Conservation (phyloP, 2,329 filamentous ascomycete genomes). For the Nemania bipapillata region DNA sequence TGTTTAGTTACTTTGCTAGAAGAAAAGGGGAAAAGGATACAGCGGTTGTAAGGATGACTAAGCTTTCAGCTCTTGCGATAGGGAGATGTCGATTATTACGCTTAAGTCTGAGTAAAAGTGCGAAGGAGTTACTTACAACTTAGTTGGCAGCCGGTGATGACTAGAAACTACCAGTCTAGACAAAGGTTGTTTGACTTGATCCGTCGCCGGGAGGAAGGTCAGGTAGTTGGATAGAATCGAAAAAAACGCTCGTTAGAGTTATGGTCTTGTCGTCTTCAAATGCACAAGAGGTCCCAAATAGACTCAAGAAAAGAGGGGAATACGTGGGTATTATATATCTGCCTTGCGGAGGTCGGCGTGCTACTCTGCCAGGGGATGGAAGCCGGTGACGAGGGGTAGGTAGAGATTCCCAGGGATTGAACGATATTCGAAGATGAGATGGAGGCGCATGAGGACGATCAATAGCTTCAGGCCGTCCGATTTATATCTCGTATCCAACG, state of each 20-base stretch:
- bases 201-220: not conserved
- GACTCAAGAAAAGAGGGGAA: not conserved
- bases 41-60: not conserved
- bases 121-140: slow-evolving; percentile 5
- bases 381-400: slow-evolving; percentile 2
- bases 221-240: slow-evolving; percentile 1
- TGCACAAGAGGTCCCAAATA: not conserved
- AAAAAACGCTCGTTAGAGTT: not conserved
- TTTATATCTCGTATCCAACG: slow-evolving; percentile 43
- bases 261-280: not conserved
- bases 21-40: not conserved
- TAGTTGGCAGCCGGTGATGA: not conserved
- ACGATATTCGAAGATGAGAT: slow-evolving; percentile 6
- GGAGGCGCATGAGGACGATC: slow-evolving; percentile 18
- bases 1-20: not conserved
- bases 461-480: slow-evolving; percentile 37
- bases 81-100: not conserved
- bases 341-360: not conserved
- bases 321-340: slow-evolving; percentile 12
- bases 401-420: slow-evolving; percentile 8
- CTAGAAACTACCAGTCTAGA: not conserved
- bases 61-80: not conserved
- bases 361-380: slow-evolving; percentile 4
- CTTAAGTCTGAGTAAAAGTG: not conserved
- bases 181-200: not conserved